Evolutionary conservation across 2,329 filamentous ascomycete genomes (phyloP), one percentile per base, ranked within the genome.

Genomic region (Pseudogymnoascus sp.): DNA sequence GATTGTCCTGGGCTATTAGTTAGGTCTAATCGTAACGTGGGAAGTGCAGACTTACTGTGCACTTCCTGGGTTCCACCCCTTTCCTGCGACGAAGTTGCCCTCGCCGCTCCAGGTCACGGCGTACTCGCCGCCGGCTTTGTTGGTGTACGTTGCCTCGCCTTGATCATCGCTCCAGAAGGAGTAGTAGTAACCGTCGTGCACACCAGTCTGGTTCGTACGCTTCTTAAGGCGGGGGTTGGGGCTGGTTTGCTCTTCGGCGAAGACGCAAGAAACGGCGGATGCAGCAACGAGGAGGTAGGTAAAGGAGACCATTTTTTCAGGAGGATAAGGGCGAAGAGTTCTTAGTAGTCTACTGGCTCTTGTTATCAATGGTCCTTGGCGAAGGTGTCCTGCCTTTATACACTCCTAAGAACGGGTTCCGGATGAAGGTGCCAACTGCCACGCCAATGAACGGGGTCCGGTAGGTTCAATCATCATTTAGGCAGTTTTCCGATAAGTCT

Each of bases 111-210:
- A 84, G 11, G 61, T 73, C 10, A 80, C 75, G 66, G 75, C 77
- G 77, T 82, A 83, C 63, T 72, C 72, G 35, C 82, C 81, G n/a
- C 73, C 78, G 7, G 71, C 71, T 26, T 77, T 79, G 72, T 83
- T 84, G 71, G 78, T 81, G 76, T 84, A 85, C 35, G 74, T 78
- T 21, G 82, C 79, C 42, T 74, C 69, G 59, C 75, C 77, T 26
- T 72, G 75, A 26, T 79, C 78, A 64, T 84, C 82, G 63, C 79
- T 82, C 81, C 80, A 85, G 76, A 79, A 84, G 2, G 26, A 33
- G 50, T 33, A 56, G 50, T 33, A 56, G 17, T 19, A 56, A 13
- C 50, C 50, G 19, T 6, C n/a, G 10, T 56, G 4, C 2, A 10
- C 13, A 33, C 50, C 50, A 7, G 50, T 56, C 50, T 56, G 50